Conservation (phyloP, 768 basidiomycete species). For the Nidularia pulvinata region DNA sequence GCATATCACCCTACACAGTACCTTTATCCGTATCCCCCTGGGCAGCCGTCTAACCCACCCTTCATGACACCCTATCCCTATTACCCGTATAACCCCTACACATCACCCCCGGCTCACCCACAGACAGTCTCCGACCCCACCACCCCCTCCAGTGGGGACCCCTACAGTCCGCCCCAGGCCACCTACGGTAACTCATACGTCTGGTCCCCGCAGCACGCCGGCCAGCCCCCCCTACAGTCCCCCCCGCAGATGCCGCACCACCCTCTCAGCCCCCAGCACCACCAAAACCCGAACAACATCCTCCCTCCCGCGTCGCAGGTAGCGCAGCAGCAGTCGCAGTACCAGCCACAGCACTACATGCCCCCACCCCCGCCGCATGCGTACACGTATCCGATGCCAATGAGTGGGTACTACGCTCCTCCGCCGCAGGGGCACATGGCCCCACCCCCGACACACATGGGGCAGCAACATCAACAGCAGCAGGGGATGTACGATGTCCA, state of each 20-base stretch:
- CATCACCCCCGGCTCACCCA: constrained; percentile 25
- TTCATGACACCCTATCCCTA: constrained; percentile 41
- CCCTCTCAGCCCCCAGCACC: constrained; percentile 27
- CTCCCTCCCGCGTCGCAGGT: constrained; percentile 13
- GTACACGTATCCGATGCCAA: constrained; percentile 14
- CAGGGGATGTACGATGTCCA: constrained; percentile 23
- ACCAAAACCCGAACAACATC: constrained; percentile 16
- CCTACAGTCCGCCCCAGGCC: constrained; percentile 26
- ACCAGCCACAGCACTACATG: constrained; percentile 25
- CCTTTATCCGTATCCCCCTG: constrained; percentile 48
- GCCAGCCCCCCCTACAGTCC: constrained; percentile 25
- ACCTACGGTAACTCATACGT: constrained; percentile 31
- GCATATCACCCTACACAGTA: constrained; percentile 50
- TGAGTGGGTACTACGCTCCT: constrained; percentile 8
- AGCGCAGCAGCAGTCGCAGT: constrained; percentile 26
- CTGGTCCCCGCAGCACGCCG: constrained; percentile 36
- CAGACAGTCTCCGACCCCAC: constrained; percentile 31
- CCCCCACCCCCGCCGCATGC: constrained; percentile 19
- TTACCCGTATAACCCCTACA: constrained; percentile 36
- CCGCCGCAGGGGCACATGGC: constrained; percentile 17
- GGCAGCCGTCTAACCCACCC: constrained; percentile 31
- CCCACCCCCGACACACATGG: constrained; percentile 17
- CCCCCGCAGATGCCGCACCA: constrained; percentile 28
- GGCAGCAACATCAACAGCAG: too few species aligned
- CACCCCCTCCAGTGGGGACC: constrained; percentile 23